A percentile compares a stretch with the other conserved stretches of the same genome.
Evolutionary conservation across 257 asterid species (phyloP).

Genomic region (Schizonepeta tenuifolia): DNA sequence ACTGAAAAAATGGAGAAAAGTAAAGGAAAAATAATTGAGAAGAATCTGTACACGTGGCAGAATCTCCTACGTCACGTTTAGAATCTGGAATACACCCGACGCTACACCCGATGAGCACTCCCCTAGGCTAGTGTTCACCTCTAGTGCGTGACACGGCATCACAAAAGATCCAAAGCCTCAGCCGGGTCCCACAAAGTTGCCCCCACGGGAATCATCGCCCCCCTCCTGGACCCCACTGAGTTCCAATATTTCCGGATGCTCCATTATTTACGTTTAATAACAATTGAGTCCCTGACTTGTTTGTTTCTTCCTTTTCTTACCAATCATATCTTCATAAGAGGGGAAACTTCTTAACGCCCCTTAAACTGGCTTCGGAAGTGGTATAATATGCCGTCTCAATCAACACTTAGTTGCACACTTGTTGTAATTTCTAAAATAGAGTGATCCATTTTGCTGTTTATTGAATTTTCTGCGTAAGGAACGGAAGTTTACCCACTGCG

Average conservation of each 20-base stretch:
- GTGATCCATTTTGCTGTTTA: too few relatives aligned
- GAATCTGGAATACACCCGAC: slow-evolving; percentile 36
- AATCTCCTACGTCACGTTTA: not conserved
- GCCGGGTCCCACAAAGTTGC: slow-evolving; percentile 31
- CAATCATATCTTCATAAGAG: not conserved
- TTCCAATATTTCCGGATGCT: slow-evolving; percentile 16
- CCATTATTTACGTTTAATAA: not conserved
- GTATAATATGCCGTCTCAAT: not conserved
- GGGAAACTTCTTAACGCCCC: not conserved
- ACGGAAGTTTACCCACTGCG: too few relatives aligned
- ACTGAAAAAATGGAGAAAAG: not conserved
- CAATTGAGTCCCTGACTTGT: not conserved
- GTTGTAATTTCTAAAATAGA: too few relatives aligned
- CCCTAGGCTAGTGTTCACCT: slow-evolving; percentile 27
- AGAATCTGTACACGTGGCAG: slow-evolving; percentile 33
- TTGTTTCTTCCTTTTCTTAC: not conserved
- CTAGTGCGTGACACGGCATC: slow-evolving; percentile 45
- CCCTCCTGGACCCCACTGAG: slow-evolving; percentile 43
- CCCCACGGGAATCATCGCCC: slow-evolving; percentile 58
- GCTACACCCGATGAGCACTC: not conserved
- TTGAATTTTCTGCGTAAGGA: too few relatives aligned
- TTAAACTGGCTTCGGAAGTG: not conserved
- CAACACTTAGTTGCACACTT: too few relatives aligned
- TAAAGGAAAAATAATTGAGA: not conserved
- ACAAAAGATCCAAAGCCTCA: slow-evolving; percentile 23